Percentiles rank a stretch among this genome's conserved stretches.
These are phyloP conservation scores for Kingdonia uniflora DNA, from an alignment of 164 flowering plant genomes.

Conservation along the genomic window DNA sequence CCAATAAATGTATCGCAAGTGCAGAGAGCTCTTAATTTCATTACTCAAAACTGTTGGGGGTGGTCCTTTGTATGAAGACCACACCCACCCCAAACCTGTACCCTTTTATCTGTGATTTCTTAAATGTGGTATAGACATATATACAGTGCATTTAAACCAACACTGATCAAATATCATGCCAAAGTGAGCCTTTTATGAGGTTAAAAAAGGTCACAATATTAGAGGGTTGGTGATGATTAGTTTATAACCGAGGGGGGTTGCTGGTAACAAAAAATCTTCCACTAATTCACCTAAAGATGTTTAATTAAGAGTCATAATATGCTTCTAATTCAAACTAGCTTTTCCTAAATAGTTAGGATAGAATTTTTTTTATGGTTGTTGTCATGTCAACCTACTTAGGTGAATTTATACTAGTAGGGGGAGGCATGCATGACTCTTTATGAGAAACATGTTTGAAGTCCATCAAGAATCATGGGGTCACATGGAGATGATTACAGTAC, in stretches of 20 bases:
- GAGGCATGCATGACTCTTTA: neutral
- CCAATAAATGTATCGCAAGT: constrained; percentile 11
- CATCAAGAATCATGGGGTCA: too few species aligned
- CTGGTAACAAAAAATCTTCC: neutral
- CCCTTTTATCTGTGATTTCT: neutral
- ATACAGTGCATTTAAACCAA: neutral
- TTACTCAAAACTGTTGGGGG: neutral
- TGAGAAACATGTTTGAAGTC: neutral
- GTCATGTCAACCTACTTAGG: too few species aligned
- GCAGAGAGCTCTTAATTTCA: neutral
- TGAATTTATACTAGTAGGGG: too few species aligned
- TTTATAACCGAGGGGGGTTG: neutral
- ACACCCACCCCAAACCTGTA: neutral
- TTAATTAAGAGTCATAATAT: neutral
- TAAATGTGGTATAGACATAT: neutral
- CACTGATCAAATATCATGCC: too few species aligned
- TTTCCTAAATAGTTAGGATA: too few species aligned
- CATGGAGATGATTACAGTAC: too few species aligned
- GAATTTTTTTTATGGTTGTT: too few species aligned
- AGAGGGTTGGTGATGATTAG: neutral
- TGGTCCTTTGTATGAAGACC: neutral
- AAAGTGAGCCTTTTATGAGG: too few species aligned
- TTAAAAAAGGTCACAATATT: too few species aligned
- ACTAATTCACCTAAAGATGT: constrained; percentile 1
- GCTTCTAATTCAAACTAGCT: too few species aligned